These are phyloP conservation scores for Thielaviopsis musarum DNA, from an alignment of 2,329 filamentous ascomycete genomes.

Conservation along the genomic window DNA sequence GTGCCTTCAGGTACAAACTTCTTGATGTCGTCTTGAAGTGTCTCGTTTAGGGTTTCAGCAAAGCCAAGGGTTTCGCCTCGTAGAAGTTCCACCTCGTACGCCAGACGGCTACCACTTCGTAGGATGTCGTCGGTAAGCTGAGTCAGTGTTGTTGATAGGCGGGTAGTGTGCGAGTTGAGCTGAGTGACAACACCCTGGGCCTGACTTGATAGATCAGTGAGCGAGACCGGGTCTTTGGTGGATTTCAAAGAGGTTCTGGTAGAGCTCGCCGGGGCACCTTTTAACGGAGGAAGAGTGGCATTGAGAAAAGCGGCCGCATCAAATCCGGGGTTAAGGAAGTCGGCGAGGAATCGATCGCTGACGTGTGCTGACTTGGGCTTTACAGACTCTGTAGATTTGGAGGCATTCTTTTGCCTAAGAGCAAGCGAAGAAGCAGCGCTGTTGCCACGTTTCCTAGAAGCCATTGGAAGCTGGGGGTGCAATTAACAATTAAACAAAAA, in stretches of 20 bases:
- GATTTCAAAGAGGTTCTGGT: constrained; percentile 8
- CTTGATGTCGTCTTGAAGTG: constrained; percentile 51
- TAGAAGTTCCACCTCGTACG: constrained; percentile 87
- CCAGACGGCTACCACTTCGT: constrained; percentile 68
- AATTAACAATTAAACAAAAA: neutral
- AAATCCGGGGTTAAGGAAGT: constrained; percentile 62
- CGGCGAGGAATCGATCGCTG: constrained; percentile 53
- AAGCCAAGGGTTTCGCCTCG: constrained; percentile 76
- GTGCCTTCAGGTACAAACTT: constrained; percentile 49
- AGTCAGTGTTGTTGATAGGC: constrained; percentile 65
- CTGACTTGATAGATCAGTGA: constrained; percentile 64
- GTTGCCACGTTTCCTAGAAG: constrained; percentile 8
- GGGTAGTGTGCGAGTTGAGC: constrained; percentile 73
- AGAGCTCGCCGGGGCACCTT: constrained; percentile 15
- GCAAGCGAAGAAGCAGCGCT: constrained; percentile 5
- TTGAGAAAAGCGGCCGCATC: constrained; percentile 80
- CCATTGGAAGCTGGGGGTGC: constrained; percentile 3
- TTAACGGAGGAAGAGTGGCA: constrained; percentile 52
- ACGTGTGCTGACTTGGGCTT: constrained; percentile 44
- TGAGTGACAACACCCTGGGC: constrained; percentile 75
- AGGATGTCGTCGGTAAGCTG: constrained; percentile 90
- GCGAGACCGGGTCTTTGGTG: constrained; percentile 27
- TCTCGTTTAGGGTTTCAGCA: constrained; percentile 59
- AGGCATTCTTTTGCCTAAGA: constrained; percentile 6
- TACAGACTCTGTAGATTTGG: constrained; percentile 16